phyloP scores from a whole-genome alignment of 2,329 filamentous ascomycete genomes.

The Aspergillus sp. region DNA sequence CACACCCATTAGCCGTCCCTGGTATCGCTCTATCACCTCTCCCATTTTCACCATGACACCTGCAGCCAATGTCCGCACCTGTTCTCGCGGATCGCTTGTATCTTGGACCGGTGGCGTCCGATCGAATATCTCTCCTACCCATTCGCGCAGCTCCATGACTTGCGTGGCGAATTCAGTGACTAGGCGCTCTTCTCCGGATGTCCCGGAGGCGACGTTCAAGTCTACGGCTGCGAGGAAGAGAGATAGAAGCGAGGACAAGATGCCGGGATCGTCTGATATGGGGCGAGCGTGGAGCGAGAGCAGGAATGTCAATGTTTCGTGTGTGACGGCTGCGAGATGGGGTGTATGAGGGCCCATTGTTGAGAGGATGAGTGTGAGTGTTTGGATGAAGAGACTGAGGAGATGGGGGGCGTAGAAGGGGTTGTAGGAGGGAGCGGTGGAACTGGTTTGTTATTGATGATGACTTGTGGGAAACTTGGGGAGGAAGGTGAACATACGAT shows the following conservation, averaged over 20 bases:
- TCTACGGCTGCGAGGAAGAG: conserved; percentile 79
- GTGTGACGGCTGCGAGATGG: conserved; percentile 74
- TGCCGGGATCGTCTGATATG: conserved; percentile 62
- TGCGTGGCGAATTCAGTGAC: conserved; percentile 74
- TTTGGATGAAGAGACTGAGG: conserved; percentile 80
- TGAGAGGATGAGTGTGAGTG: conserved; percentile 78
- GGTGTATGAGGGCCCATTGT: conserved; percentile 79
- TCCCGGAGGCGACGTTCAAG: conserved; percentile 61
- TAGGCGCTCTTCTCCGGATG: conserved; percentile 63
- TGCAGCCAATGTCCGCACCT: conserved; percentile 64
- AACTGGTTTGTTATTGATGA: conserved; percentile 24
- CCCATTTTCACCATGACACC: conserved; percentile 77
- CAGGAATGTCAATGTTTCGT: conserved; percentile 81
- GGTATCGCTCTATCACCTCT: conserved; percentile 81
- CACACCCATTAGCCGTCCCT: conserved; percentile 74
- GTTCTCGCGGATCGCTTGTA: conserved; percentile 45
- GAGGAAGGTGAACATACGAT: conserved; percentile 38
- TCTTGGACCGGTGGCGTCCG: conserved; percentile 53
- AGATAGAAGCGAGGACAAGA: conserved; percentile 76
- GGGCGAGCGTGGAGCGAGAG: conserved; percentile 62
- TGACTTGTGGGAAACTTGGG: neutral
- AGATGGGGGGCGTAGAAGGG: conserved; percentile 74
- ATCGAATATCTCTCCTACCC: conserved; percentile 77
- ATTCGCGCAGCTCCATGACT: conserved; percentile 82
- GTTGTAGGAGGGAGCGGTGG: conserved; percentile 48